phyloP scores from a whole-genome alignment of 257 asterid genomes.

The Ehretia macrophylla region DNA sequence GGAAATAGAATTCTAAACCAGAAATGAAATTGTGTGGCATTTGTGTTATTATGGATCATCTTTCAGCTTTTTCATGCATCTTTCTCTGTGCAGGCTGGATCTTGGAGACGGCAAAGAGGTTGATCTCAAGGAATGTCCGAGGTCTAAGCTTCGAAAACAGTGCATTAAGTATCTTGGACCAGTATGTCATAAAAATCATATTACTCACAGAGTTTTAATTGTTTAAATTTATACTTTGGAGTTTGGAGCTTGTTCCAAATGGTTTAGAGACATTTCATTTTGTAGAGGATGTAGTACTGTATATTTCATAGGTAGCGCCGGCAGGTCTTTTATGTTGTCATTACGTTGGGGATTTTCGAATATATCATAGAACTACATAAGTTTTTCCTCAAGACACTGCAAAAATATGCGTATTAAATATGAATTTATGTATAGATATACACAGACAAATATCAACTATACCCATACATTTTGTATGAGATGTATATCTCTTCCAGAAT shows the following conservation, averaged over 20 bases:
- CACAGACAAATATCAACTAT: no score
- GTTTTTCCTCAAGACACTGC: no score
- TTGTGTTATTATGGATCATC: no score
- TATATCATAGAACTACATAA: no score
- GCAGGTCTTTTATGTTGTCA: no score
- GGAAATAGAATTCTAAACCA: background rate
- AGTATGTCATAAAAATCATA: slow-evolving; percentile 41
- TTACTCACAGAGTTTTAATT: background rate
- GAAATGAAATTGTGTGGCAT: background rate
- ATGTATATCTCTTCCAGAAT: no score
- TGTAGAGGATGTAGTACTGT: no score
- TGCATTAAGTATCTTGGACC: slow-evolving; percentile 95
- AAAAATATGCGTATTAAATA: no score
- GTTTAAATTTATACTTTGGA: background rate
- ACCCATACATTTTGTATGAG: background rate
- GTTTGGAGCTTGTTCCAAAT: background rate
- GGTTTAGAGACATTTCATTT: no score
- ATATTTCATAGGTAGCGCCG: no score
- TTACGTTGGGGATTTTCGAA: no score
- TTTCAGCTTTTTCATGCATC: background rate
- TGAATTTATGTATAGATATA: no score
- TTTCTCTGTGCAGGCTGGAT: slow-evolving; percentile 67
- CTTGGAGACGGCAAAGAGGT: slow-evolving; percentile 91
- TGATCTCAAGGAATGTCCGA: slow-evolving; percentile 77
- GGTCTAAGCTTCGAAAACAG: slow-evolving; percentile 79